Evolutionary conservation across 805 yeast genomes (phyloP).

Genomic region (Candida boidinii): DNA sequence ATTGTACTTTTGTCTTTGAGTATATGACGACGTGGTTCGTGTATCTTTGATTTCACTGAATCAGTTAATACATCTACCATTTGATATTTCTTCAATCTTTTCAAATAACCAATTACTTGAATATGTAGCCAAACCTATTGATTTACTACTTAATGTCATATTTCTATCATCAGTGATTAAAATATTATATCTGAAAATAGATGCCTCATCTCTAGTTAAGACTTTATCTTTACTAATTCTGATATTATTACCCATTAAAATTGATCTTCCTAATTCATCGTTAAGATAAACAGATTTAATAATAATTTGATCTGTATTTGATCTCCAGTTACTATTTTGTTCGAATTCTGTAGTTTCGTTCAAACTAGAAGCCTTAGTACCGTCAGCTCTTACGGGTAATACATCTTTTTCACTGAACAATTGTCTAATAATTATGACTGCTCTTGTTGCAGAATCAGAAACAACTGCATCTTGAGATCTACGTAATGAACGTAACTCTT

Average conservation of each 20-base stretch:
- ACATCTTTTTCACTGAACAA: conserved; percentile 47
- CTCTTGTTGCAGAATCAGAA: conserved; percentile 74
- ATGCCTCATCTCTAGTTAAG: conserved; percentile 27
- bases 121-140: conserved; percentile 44
- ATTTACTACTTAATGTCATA: conserved; percentile 58
- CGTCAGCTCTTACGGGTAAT: conserved; percentile 59
- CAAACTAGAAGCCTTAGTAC: conserved; percentile 56
- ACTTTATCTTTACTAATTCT: conserved; percentile 18
- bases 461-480: conserved; percentile 65
- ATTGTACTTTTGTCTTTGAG: no score
- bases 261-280: conserved; percentile 21
- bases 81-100: conserved; percentile 36
- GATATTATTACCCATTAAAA: conserved; percentile 17
- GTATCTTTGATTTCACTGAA: no score
- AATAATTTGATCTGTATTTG: conserved; percentile 63
- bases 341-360: conserved; percentile 72
- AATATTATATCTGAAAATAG: conserved; percentile 45
- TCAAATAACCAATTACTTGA: conserved; percentile 55
- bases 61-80: conserved; percentile 47
- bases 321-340: conserved; percentile 63
- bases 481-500: conserved; percentile 63
- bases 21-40: no score
- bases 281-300: conserved; percentile 36
- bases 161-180: conserved; percentile 68
- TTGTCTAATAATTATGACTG: conserved; percentile 67